A percentile compares a stretch with the other conserved stretches of the same genome.
Evolutionary conservation across 805 yeast genomes (phyloP).

Genomic region (Kuraishia capsulata): DNA sequence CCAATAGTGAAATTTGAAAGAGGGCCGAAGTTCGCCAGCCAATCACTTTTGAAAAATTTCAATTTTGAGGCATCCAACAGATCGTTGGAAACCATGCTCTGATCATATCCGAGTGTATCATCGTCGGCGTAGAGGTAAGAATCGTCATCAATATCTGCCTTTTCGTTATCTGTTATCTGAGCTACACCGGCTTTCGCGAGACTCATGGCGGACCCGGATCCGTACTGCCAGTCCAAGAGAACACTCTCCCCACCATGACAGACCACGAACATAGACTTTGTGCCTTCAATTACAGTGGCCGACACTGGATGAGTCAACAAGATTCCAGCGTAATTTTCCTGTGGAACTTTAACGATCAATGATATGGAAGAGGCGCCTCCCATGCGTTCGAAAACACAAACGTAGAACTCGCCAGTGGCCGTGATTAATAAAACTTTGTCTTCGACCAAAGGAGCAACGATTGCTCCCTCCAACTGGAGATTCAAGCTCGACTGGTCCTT

Average conservation of each 20-base stretch:
- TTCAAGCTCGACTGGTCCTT: slow-evolving; percentile 41
- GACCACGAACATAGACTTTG: slow-evolving; percentile 46
- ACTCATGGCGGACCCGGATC: slow-evolving; percentile 5
- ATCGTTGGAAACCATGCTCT: background rate
- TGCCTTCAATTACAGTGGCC: slow-evolving; percentile 27
- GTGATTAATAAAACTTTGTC: slow-evolving; percentile 29
- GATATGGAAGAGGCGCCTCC: slow-evolving; percentile 25
- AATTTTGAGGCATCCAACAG: slow-evolving; percentile 2
- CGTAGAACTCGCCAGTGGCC: slow-evolving; percentile 33
- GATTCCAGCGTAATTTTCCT: slow-evolving; percentile 12
- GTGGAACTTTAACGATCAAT: slow-evolving; percentile 11
- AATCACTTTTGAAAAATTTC: slow-evolving; percentile 41
- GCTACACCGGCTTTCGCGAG: slow-evolving; percentile 1
- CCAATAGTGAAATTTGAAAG: slow-evolving; percentile 62
- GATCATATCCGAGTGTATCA: slow-evolving; percentile 14
- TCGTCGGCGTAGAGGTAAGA: slow-evolving; percentile 28
- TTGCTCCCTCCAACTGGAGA: slow-evolving; percentile 46
- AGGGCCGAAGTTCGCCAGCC: slow-evolving; percentile 63
- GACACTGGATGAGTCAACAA: slow-evolving; percentile 26
- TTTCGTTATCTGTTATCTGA: slow-evolving; percentile 13
- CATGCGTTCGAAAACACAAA: slow-evolving; percentile 21
- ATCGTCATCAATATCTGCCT: slow-evolving; percentile 39
- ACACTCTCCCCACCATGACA: slow-evolving; percentile 51
- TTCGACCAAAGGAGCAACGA: slow-evolving; percentile 22
- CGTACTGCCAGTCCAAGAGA: slow-evolving; percentile 32